A percentile compares a stretch with the other conserved stretches of the same genome.
Evolutionary conservation across 768 basidiomycete species (phyloP).

Genomic region (Brasilioporus rufonigricans): DNA sequence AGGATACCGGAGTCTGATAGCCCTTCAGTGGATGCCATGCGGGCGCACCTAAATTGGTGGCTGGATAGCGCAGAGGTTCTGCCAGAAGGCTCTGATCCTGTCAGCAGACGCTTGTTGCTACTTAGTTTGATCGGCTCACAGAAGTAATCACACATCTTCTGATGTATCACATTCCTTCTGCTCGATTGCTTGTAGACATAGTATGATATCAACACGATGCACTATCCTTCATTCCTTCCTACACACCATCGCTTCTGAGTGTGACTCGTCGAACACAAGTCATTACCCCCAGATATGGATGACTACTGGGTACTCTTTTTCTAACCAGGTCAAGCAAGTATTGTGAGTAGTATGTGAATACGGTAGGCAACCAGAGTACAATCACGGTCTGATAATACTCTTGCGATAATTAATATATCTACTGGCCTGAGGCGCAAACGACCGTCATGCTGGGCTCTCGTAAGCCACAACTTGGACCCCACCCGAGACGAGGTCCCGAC

Average conservation of each 20-base stretch:
- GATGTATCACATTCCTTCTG: slow-evolving; percentile 1
- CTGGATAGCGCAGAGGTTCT: slow-evolving; percentile 45
- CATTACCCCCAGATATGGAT: not conserved
- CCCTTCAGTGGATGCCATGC: slow-evolving; percentile 42
- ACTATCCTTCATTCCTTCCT: slow-evolving; percentile 1
- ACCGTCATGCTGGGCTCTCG: not conserved
- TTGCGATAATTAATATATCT: no score
- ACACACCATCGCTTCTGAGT: not conserved
- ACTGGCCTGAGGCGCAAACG: no score
- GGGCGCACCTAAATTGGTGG: slow-evolving; percentile 62
- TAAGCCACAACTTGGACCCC: not conserved
- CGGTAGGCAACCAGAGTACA: not conserved
- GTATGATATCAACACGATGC: slow-evolving; percentile 8
- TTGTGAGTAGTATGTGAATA: not conserved
- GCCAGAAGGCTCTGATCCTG: slow-evolving; percentile 34
- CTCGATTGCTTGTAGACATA: slow-evolving; percentile 10
- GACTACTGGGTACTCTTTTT: no score
- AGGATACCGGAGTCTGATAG: slow-evolving; percentile 35
- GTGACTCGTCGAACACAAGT: not conserved
- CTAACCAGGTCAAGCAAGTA: no score
- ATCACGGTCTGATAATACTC: no score
- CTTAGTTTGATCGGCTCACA: slow-evolving; percentile 38
- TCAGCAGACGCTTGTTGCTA: slow-evolving; percentile 52
- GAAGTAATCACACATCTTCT: slow-evolving; percentile 11
- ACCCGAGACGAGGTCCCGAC: slow-evolving; percentile 2